phyloP scores from a whole-genome alignment of 768 basidiomycete species.

The Russula lepida region DNA sequence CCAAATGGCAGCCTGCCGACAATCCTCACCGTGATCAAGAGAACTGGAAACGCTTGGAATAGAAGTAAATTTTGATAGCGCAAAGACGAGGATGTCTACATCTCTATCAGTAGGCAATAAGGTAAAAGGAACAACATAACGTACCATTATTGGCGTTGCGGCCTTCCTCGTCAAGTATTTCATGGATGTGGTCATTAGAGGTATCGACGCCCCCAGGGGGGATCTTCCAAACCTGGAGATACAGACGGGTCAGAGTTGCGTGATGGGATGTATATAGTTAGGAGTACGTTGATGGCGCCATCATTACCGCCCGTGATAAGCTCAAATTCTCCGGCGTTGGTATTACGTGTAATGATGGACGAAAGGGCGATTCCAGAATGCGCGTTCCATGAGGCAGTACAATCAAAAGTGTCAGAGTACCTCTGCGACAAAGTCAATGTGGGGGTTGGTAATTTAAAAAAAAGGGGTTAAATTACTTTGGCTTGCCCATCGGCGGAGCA shows the following conservation, averaged over 20 bases:
- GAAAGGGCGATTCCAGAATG: conserved; percentile 81
- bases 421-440: conserved; percentile 37
- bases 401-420: conserved; percentile 80
- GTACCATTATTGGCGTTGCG: conserved; percentile 8
- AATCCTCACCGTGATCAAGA: conserved; percentile 67
- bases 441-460: not conserved
- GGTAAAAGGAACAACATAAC: not conserved
- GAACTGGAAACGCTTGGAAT: conserved; percentile 78
- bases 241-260: not conserved
- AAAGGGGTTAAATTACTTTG: conserved; percentile 38
- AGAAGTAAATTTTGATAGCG: conserved; percentile 77
- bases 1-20: conserved; percentile 91
- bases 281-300: conserved; percentile 64
- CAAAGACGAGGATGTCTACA: conserved; percentile 65
- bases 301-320: conserved; percentile 82
- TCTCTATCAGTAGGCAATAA: not conserved
- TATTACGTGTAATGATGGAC: conserved; percentile 46
- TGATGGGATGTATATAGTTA: not conserved
- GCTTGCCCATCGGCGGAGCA: conserved; percentile 51
- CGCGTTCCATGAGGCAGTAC: conserved; percentile 72
- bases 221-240: conserved; percentile 33
- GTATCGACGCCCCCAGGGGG: conserved; percentile 15
- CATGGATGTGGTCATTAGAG: not conserved
- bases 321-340: conserved; percentile 29
- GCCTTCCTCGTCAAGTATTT: conserved; percentile 7